Evolutionary conservation across 306 rosid species (phyloP).

Genomic region (Cajanus cajan): DNA sequence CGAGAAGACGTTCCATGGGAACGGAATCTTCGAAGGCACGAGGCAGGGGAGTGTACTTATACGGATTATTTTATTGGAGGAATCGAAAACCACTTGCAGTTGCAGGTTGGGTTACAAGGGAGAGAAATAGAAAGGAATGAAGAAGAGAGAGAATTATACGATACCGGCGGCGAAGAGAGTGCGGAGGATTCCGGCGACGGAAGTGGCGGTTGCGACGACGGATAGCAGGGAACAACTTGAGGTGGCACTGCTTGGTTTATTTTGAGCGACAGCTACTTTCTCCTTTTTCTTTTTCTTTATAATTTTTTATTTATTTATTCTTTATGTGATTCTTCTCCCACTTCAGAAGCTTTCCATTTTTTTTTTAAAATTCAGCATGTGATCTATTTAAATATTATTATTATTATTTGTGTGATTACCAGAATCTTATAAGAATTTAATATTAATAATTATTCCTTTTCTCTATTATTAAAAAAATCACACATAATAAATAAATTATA

Average conservation of each 20-base stretch:
- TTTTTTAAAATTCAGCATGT: no score
- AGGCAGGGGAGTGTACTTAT: no score
- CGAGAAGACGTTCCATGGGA: no score
- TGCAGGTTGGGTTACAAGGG: background rate
- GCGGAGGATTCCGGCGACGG: background rate
- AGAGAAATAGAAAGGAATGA: background rate
- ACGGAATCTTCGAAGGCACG: no score
- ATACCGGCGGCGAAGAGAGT: background rate
- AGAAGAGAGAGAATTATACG: background rate
- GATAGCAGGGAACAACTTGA: background rate
- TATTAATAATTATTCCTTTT: no score
- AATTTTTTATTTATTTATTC: background rate
- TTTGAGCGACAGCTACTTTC: background rate
- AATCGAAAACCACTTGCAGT: no score
- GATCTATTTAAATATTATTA: no score
- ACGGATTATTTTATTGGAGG: no score
- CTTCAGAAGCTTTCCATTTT: background rate
- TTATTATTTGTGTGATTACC: no score
- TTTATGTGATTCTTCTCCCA: background rate
- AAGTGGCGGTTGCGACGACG: background rate
- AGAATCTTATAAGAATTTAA: no score
- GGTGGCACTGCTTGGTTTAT: constrained; percentile 10
- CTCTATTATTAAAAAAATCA: no score
- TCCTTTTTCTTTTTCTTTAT: background rate
- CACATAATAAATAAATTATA: no score